These are phyloP conservation scores for Penicillium sp. DNA, from an alignment of 2,329 filamentous ascomycete species.

Conservation along the genomic window DNA sequence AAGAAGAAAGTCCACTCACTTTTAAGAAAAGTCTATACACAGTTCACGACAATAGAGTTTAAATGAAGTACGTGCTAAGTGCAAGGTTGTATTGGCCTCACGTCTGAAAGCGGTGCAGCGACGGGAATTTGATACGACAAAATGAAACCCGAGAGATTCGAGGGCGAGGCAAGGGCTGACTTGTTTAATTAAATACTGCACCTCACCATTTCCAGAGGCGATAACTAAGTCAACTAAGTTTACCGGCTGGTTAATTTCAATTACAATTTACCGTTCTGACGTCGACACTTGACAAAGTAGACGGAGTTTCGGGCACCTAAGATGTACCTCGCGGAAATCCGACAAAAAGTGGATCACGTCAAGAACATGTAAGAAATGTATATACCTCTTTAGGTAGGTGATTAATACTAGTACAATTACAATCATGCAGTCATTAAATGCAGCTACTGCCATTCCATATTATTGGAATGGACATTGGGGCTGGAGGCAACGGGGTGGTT, in stretches of 20 bases:
- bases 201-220: not conserved
- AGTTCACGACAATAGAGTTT: not conserved
- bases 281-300: not conserved
- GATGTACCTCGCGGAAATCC: constrained; percentile 5
- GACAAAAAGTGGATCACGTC: constrained; percentile 10
- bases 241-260: not conserved
- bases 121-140: not conserved
- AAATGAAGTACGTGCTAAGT: constrained; percentile 2
- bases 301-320: not conserved
- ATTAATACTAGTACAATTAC: not conserved
- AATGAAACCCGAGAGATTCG: constrained; percentile 5
- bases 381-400: not conserved
- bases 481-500: not conserved
- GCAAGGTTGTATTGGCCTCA: constrained; percentile 7
- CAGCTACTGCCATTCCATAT: constrained; percentile 4
- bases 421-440: not conserved
- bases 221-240: not conserved
- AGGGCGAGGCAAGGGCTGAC: constrained; percentile 10
- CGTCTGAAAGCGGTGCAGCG: constrained; percentile 9
- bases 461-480: not conserved
- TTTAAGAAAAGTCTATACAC: not conserved
- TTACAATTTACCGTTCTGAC: not conserved
- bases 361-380: not conserved
- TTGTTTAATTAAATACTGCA: constrained; percentile 13
- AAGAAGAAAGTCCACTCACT: not conserved